These are phyloP conservation scores for Pichia manshurica DNA, from an alignment of 805 yeast species.

Conservation along the genomic window DNA sequence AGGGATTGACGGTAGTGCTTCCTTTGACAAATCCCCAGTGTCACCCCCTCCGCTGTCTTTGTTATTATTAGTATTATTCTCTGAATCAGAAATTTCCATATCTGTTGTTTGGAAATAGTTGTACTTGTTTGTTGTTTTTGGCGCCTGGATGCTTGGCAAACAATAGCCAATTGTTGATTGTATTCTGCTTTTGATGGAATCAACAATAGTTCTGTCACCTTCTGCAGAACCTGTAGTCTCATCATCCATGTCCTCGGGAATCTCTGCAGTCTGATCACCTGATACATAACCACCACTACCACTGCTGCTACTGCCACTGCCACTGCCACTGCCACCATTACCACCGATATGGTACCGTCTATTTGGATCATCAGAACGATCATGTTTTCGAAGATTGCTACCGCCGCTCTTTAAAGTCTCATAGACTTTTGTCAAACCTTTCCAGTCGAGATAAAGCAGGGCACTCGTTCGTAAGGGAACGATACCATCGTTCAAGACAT, in stretches of 20 bases:
- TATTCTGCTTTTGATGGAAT: conserved; percentile 25
- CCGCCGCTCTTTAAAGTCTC: conserved; percentile 17
- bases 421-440: conserved; percentile 53
- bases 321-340: too few species aligned
- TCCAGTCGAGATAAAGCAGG: conserved; percentile 78
- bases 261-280: conserved; percentile 25
- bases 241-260: conserved; percentile 26
- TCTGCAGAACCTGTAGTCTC: conserved; percentile 4
- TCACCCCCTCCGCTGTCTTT: conserved; percentile 11
- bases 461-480: conserved; percentile 93
- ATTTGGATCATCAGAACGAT: neutral
- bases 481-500: conserved; percentile 87
- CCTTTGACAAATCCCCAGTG: neutral
- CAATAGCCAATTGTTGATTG: conserved; percentile 41
- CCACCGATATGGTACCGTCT: too few species aligned
- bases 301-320: too few species aligned
- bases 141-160: conserved; percentile 31
- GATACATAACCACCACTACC: too few species aligned
- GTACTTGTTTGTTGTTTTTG: conserved; percentile 21
- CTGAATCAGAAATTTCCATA: neutral
- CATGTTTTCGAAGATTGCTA: neutral
- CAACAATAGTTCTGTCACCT: conserved; percentile 3
- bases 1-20: conserved; percentile 37
- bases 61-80: conserved; percentile 12
- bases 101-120: conserved; percentile 29